Conservation (phyloP, 2,329 filamentous ascomycete species). For the Periconia sp. region DNA sequence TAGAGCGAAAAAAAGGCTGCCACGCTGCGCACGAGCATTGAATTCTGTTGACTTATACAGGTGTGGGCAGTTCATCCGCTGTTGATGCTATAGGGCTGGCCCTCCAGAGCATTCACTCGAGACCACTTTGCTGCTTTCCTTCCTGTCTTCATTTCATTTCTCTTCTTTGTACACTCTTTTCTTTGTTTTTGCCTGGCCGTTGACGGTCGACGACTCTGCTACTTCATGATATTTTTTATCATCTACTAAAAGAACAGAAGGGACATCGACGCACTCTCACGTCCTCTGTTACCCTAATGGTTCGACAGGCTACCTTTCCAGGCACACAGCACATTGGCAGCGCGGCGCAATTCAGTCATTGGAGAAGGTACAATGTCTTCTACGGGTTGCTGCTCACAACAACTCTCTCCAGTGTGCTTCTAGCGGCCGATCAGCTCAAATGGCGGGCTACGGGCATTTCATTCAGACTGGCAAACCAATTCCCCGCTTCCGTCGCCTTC, state of each 20-base stretch:
- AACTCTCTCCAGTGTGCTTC: conserved; percentile 15
- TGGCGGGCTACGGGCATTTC: conserved; percentile 24
- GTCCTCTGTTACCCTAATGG: conserved; percentile 10
- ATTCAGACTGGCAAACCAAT: conserved; percentile 20
- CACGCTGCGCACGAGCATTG: neutral
- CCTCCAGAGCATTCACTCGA: neutral
- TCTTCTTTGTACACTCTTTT: conserved; percentile 3
- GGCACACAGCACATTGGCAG: conserved; percentile 18
- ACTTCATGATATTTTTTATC: conserved; percentile 10
- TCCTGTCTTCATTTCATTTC: neutral
- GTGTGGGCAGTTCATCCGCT: neutral
- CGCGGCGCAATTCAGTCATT: conserved; percentile 21
- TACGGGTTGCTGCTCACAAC: conserved; percentile 30
- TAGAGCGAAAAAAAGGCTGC: too few species aligned
- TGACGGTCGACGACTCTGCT: conserved; percentile 19
- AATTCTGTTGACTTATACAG: neutral
- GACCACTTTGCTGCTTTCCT: neutral
- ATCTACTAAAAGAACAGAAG: neutral
- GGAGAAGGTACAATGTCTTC: conserved; percentile 29
- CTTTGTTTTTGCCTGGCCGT: conserved; percentile 7
- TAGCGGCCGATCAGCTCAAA: conserved; percentile 20
- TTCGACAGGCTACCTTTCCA: conserved; percentile 22
- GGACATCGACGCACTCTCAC: neutral
- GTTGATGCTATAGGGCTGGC: neutral
- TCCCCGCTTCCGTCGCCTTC: conserved; percentile 26